Percentiles rank a stretch among this genome's conserved stretches.
Evolutionary conservation across 495 filamentous ascomycete genomes (phyloP).

Genomic region (Acidiella bohemica): DNA sequence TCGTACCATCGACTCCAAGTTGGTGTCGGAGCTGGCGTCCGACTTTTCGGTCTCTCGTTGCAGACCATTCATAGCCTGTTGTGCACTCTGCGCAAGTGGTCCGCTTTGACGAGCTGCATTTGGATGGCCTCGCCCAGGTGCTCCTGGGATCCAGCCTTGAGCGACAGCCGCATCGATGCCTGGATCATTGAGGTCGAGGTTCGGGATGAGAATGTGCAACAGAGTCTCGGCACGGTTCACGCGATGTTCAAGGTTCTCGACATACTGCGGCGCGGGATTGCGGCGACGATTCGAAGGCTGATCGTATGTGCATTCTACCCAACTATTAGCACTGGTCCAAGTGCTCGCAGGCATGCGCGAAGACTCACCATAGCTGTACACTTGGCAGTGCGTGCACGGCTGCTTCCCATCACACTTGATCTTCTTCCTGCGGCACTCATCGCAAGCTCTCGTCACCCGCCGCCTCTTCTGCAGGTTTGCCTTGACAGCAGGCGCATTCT

Average conservation of each 20-base stretch:
- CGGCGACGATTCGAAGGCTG: slow-evolving; percentile 91
- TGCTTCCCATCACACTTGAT: slow-evolving; percentile 98
- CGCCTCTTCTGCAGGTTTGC: slow-evolving; percentile 62
- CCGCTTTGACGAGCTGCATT: neutral
- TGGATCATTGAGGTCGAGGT: slow-evolving; percentile 73
- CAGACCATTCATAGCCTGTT: slow-evolving; percentile 32
- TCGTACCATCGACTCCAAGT: slow-evolving; percentile 90
- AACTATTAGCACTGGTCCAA: neutral
- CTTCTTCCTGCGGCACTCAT: slow-evolving; percentile 94
- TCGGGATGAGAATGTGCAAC: slow-evolving; percentile 64
- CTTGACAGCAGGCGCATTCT: slow-evolving; percentile 6
- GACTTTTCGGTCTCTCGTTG: too few species aligned
- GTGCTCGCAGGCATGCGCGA: neutral
- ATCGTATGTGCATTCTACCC: slow-evolving; percentile 87
- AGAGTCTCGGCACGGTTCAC: slow-evolving; percentile 74
- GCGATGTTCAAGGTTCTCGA: slow-evolving; percentile 77
- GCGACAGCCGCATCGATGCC: slow-evolving; percentile 54
- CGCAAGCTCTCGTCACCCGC: slow-evolving; percentile 81
- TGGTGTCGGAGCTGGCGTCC: slow-evolving; percentile 49
- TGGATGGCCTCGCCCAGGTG: slow-evolving; percentile 17
- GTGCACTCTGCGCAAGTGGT: neutral
- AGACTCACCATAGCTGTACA: slow-evolving; percentile 88
- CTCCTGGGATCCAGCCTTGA: slow-evolving; percentile 25
- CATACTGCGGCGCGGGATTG: slow-evolving; percentile 88
- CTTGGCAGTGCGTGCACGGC: slow-evolving; percentile 93